Percentiles rank a stretch among this genome's conserved stretches.
These are phyloP conservation scores for Colletotrichum sp. DNA, from an alignment of 2,329 filamentous ascomycete species.

Conservation along the genomic window DNA sequence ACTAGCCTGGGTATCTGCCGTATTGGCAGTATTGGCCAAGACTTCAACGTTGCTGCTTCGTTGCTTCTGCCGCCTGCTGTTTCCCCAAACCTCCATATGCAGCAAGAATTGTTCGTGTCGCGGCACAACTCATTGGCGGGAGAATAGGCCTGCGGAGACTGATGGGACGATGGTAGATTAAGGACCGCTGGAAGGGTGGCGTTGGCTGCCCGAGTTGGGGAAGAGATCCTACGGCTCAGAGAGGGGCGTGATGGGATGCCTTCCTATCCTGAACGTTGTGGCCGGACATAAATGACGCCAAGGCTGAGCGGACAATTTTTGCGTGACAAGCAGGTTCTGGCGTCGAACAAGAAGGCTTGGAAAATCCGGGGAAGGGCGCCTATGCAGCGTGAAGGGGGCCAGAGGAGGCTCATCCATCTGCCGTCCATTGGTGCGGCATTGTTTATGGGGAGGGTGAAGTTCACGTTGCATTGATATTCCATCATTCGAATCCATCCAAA, in stretches of 20 bases:
- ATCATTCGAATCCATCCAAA: not conserved
- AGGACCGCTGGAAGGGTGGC: not conserved
- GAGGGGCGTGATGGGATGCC: conserved; percentile 1
- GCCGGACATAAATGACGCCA: conserved; percentile 8
- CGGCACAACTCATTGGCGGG: not conserved
- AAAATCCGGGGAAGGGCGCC: conserved; percentile 1
- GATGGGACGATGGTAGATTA: conserved; percentile 12
- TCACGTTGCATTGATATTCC: not conserved
- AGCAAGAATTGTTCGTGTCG: not conserved
- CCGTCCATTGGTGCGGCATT: not conserved
- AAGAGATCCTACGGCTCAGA: conserved; percentile 8
- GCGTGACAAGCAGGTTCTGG: not conserved
- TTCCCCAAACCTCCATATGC: not conserved
- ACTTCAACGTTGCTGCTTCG: not conserved
- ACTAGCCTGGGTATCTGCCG: not conserved
- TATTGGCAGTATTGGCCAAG: not conserved
- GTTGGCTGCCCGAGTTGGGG: not conserved
- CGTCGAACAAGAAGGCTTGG: not conserved
- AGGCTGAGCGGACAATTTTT: not conserved
- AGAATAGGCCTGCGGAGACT: conserved; percentile 3
- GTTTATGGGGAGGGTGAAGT: not conserved
- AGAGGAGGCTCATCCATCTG: not conserved
- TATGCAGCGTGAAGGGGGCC: not conserved
- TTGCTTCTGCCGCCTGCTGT: not conserved
- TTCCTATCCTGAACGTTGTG: conserved; percentile 1